Conservation (phyloP, 2,329 filamentous ascomycete species). For the Grosmannia clavigera region DNA sequence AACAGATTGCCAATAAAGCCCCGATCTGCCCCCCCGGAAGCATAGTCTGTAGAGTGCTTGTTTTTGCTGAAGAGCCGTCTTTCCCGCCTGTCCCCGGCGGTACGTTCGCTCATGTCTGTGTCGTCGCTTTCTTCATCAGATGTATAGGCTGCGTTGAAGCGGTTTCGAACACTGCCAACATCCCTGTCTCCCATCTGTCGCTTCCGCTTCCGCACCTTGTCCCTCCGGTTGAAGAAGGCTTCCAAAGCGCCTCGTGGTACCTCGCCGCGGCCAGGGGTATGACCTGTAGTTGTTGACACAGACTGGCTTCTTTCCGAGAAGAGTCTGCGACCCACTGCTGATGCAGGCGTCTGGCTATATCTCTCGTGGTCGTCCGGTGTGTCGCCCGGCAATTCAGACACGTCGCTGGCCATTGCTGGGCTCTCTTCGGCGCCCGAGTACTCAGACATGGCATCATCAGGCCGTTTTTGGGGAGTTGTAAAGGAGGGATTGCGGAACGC, state of each 20-base stretch:
- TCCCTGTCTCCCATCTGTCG: constrained; percentile 38
- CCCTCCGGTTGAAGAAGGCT: constrained; percentile 22
- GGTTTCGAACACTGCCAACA: constrained; percentile 35
- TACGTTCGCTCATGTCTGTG: constrained; percentile 12
- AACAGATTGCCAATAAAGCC: constrained; percentile 33
- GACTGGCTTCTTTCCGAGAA: constrained; percentile 4
- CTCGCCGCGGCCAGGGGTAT: constrained; percentile 50
- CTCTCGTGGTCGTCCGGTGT: constrained; percentile 41
- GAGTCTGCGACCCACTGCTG: constrained; percentile 19
- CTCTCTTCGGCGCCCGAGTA: constrained; percentile 47
- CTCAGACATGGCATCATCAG: constrained; percentile 43
- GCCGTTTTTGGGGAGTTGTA: constrained; percentile 46
- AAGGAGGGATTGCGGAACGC: constrained; percentile 53
- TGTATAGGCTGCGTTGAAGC: constrained; percentile 35
- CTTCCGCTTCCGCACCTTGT: constrained; percentile 42
- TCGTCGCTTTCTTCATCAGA: constrained; percentile 31
- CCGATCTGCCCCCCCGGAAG: constrained; percentile 5
- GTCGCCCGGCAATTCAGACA: constrained; percentile 38
- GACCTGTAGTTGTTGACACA: constrained; percentile 19
- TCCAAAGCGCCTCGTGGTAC: constrained; percentile 37
- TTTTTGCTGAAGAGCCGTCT: background rate
- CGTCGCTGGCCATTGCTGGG: constrained; percentile 41
- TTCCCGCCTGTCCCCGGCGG: constrained; percentile 12
- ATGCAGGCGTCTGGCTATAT: constrained; percentile 30
- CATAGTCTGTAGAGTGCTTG: background rate